Base-by-base conservation (phyloP, 2,329 filamentous ascomycete species). In the Hypoxylon sp. region DNA sequence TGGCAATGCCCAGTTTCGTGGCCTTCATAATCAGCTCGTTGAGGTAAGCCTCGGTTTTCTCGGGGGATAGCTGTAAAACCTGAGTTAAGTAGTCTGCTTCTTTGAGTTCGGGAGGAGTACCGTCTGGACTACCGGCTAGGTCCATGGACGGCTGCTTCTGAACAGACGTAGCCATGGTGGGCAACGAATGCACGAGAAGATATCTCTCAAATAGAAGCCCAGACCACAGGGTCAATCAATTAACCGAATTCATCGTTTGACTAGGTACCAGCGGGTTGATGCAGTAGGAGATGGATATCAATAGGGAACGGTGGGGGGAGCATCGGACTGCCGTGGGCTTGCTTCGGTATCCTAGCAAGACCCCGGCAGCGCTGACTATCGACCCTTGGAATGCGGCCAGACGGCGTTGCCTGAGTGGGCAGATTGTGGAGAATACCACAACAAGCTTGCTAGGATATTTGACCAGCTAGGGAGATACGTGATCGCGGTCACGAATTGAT, bases 21-120 rank as follows among this genome's bases (percentile, higher is more conserved):
- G 81, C 82, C 68, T 75, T 80, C 46, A 69, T 69, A n/a, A 77
- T 60, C 53, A 83, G 70, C 34, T 75, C 72, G 43, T 77, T 59
- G 68, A 78, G 57, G 50, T 75, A 74, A 32, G 67, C 65, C 43
- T 74, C 69, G 59, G 70, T 63, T 34, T 69, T 62, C 34, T 70
- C 67, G 50, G 66, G 49, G 23, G 72, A 68, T 25, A 70, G 63
- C 48, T 72, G 74, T 41, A 78, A 66, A 45, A 79, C 76, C 60
- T 78, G 72, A 23, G 32, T 66, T 41, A 72, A 60, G 62, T 77
- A 78, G 30, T 77, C 75, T 59, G 56, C 61, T 19, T 77, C 75
- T 63, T 58, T 62, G 30, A 77, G 73, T 67, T 79, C 76, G 43
- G 76, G 76, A 36, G 71, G 68, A 36, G 50, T 52, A 23, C 55